Percentiles rank a stretch among this genome's conserved stretches.
phyloP scores from a whole-genome alignment of 2,329 filamentous ascomycete genomes.

The Westerdykella ornata region DNA sequence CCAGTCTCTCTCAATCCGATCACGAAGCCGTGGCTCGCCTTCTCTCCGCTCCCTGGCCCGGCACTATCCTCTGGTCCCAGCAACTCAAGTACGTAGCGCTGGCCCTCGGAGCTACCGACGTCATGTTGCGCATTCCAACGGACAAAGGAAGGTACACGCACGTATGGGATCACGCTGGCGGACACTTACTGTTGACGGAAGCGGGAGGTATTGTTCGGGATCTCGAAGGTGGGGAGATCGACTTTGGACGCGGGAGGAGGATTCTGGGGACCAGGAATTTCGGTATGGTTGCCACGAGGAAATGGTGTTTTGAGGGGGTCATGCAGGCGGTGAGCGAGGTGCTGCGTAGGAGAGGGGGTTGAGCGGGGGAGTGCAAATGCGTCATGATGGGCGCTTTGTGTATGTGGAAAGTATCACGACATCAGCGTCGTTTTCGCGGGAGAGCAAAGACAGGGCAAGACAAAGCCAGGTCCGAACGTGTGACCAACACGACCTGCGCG shows the following conservation, averaged over 20 bases:
- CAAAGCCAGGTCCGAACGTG: no score
- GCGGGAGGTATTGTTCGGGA: conserved; percentile 48
- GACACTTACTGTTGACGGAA: conserved; percentile 47
- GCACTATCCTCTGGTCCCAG: conserved; percentile 47
- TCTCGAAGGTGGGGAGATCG: conserved; percentile 45
- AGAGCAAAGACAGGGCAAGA: no score
- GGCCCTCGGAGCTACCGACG: conserved; percentile 45
- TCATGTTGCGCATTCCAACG: conserved; percentile 45
- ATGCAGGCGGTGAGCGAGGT: conserved; percentile 24
- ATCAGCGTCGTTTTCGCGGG: not conserved
- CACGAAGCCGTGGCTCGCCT: conserved; percentile 34
- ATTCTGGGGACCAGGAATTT: conserved; percentile 29
- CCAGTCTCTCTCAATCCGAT: conserved; percentile 30
- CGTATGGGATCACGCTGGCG: conserved; percentile 53
- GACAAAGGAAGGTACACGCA: conserved; percentile 41
- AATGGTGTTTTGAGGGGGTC: conserved; percentile 22
- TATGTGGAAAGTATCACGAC: not conserved
- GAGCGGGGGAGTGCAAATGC: not conserved
- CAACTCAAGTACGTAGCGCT: conserved; percentile 51
- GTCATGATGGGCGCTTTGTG: not conserved
- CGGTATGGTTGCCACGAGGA: conserved; percentile 32
- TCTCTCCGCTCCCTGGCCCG: conserved; percentile 43
- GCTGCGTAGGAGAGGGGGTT: conserved; percentile 15
- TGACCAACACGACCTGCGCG: no score
- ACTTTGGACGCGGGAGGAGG: conserved; percentile 38